Conservation (phyloP, 2,329 filamentous ascomycete genomes). For the Lecanicillium sp. region DNA sequence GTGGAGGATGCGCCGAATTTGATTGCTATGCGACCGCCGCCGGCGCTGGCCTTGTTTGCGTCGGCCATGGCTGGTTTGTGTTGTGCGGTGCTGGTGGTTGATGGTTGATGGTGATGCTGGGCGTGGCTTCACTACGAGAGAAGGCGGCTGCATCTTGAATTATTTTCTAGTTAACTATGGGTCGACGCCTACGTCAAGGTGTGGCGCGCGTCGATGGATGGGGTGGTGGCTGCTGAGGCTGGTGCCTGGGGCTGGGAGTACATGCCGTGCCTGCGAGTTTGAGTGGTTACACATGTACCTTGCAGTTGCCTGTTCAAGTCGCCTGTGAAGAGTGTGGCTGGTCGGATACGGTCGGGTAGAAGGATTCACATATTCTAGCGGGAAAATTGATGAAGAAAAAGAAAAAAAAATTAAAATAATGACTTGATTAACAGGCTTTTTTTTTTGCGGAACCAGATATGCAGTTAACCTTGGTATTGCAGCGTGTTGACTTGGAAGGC, state of each 20-base stretch:
- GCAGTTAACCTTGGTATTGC: too few species aligned
- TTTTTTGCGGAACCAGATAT: too few species aligned
- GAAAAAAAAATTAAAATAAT: background rate
- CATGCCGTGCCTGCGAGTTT: too few species aligned
- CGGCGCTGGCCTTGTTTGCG: constrained; percentile 25
- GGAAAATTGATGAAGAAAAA: too few species aligned
- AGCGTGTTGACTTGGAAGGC: too few species aligned
- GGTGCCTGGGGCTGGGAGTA: constrained; percentile 2
- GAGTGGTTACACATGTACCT: too few species aligned
- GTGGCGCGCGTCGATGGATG: too few species aligned
- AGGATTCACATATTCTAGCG: too few species aligned
- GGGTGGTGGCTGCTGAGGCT: too few species aligned
- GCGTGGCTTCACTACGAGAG: background rate
- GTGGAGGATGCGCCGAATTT: constrained; percentile 35
- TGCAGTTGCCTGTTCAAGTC: too few species aligned
- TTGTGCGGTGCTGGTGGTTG: constrained; percentile 1
- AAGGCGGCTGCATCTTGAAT: background rate
- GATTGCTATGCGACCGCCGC: constrained; percentile 40
- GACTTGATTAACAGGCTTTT: background rate
- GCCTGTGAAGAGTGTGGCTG: background rate
- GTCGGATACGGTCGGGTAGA: background rate
- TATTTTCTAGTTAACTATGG: constrained; percentile 10
- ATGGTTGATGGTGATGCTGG: constrained; percentile 6
- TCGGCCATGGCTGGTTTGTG: constrained; percentile 35
- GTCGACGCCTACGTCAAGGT: too few species aligned